Conservation (phyloP, 2,329 filamentous ascomycete species). For the Conoideocrella luteorostrata region DNA sequence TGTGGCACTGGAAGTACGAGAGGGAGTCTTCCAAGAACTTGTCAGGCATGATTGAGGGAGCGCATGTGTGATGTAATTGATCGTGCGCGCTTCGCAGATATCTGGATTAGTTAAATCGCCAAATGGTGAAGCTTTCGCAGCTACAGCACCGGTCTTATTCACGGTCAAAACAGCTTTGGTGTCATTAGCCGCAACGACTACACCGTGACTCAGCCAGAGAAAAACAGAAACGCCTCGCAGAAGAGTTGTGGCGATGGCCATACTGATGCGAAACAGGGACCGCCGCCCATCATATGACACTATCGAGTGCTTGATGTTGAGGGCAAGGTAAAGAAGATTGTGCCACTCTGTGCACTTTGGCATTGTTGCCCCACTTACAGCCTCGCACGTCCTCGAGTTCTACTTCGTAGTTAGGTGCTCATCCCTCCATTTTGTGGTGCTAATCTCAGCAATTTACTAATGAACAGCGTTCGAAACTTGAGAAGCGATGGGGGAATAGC, state of each 20-base stretch:
- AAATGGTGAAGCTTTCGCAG: background rate
- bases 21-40: constrained; percentile 46
- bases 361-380: no score
- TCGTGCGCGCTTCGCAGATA: constrained; percentile 53
- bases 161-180: background rate
- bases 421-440: no score
- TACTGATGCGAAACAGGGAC: constrained; percentile 3
- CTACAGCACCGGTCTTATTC: background rate
- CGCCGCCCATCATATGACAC: constrained; percentile 7
- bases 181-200: background rate
- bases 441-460: no score
- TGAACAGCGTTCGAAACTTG: no score
- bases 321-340: background rate
- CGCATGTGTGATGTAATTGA: constrained; percentile 77
- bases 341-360: no score
- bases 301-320: background rate
- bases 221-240: background rate
- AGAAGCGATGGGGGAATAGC: no score
- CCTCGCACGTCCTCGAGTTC: no score
- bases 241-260: constrained; percentile 7
- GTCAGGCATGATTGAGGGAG: constrained; percentile 70
- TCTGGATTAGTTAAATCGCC: background rate
- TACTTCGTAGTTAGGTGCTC: no score
- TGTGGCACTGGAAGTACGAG: constrained; percentile 10
- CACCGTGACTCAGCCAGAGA: background rate